phyloP scores from a whole-genome alignment of 306 rosid genomes.

The Erythrophleum fordii region DNA sequence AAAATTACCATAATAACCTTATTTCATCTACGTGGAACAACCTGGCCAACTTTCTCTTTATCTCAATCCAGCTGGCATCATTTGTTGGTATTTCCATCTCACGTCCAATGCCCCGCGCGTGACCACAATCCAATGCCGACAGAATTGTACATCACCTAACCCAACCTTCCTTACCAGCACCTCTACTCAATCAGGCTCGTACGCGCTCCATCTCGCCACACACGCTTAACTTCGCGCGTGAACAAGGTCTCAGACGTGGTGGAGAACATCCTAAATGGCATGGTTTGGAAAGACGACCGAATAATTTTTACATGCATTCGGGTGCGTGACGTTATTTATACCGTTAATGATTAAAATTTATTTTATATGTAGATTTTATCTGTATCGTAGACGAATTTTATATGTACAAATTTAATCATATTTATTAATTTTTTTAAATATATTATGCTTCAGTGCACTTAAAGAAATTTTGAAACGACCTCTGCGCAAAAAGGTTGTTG shows the following conservation, averaged over 20 bases:
- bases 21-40: not conserved
- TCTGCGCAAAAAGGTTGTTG: not conserved
- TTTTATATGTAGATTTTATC: too few relatives aligned
- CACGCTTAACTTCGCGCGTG: not conserved
- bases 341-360: too few relatives aligned
- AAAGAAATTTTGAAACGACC: too few relatives aligned
- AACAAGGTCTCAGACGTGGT: too few relatives aligned
- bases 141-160: not conserved
- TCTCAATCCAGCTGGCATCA: not conserved
- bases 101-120: not conserved
- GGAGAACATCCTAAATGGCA: not conserved
- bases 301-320: too few relatives aligned
- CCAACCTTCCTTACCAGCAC: too few relatives aligned
- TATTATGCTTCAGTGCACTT: too few relatives aligned
- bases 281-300: too few relatives aligned
- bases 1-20: not conserved
- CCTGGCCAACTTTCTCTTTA: not conserved
- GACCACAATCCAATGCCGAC: not conserved
- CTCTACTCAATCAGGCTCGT: not conserved
- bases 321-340: too few relatives aligned
- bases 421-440: too few relatives aligned
- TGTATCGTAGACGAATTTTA: too few relatives aligned
- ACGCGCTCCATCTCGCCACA: not conserved
- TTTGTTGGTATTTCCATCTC: not conserved
- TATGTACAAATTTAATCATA: too few relatives aligned